Evolutionary conservation across 2,329 filamentous ascomycete species (phyloP), one percentile per base, ranked within the genome.

Genomic region (Botrytis tulipae): DNA sequence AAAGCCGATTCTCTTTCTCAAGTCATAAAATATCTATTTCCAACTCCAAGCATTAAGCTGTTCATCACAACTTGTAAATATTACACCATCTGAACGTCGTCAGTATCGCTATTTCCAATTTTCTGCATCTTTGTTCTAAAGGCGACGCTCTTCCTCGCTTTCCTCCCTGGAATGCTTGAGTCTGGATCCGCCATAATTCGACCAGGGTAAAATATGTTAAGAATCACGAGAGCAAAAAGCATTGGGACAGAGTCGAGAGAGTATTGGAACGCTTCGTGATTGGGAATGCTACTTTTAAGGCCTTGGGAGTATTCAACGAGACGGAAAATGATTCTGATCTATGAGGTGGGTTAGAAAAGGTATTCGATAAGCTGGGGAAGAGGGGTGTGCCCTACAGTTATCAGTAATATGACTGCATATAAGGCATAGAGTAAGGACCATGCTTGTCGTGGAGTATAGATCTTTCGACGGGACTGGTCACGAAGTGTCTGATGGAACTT

Each of bases 281-380:
- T 83, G 16, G 87, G 80, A 0, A 83, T 81, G 75, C 85, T 86
- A 42, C 86, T 87, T 9, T 68, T 74, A 2, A 70, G 75, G 6
- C 86, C 87, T 20, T 82, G 81, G 0, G 83, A 83, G 77, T 87
- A 91, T 79, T 91, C 88, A 68, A 83, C 79, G 2, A 91, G 83
- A 40, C 88, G 87, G 81, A 87, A 91, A 74, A 89, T 84, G 78
- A 91, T 90, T 32, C 89, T 86, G 44, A 85, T 79, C 84, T 87
- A 48, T 65, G 68, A 14, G 42, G 18, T 25, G 40, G 51, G n/a
- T 72, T 63, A 73, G 67, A n/a, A n/a, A 51, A 14, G 48, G 5
- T n/a, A n/a, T 54, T 16, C 12, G 48, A 54, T 0, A 54, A 54
- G 25, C 48, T 54, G 25, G 5, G 22, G 22, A 5, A 54, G 25